Base-by-base conservation (phyloP, 495 filamentous ascomycete species). In the Acidiella bohemica region DNA sequence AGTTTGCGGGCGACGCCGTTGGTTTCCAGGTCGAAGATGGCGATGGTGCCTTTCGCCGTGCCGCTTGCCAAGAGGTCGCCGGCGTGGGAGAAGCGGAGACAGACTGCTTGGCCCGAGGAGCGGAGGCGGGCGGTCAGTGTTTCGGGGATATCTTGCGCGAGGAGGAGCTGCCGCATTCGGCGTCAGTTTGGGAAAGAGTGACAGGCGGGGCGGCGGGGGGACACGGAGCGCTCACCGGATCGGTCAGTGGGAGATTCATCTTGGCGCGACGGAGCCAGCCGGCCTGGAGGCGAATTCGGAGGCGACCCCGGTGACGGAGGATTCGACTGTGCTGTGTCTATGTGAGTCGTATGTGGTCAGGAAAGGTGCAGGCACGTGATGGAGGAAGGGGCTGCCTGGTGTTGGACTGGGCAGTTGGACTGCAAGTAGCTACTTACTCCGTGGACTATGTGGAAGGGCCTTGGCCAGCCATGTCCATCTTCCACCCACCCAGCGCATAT, bases 21-120 rank as follows among this genome's bases (percentile, higher is more conserved):
- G 20, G 92, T 96, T 56, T 95, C 92, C 29, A 95, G 70, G 56
- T 99, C 90, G 67, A 93, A 99, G 38, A 99, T 81, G 24, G 94
- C 80, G 32, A 96, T 80, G 12, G 80, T 86, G 47, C 90, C 90
- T 63, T 96, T 87, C 44, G 82, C 67, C 72, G 90, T 75, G 57
- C 90, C 90, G 20, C 85, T 86, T 28, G 90, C 90, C 43, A 97
- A 76, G 50, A 87, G 84, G 58, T 96, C 86, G 53, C 90, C 90
- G 57, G 76, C 81, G 58, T 82, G 80, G 53, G 86, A 94, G 71
- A 99, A 99, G 37, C 86, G 81, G 31, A 95, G 65, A 49, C 68
- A 73, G 18, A 72, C 72, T 16, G 78, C 71, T 61, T 76, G 75
- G 23, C 77, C 78, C 49, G 32, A 39, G 56, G 66, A 76, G 70